Base-by-base conservation (phyloP, 306 rosid genomes). In the Vachellia pachyceras region DNA sequence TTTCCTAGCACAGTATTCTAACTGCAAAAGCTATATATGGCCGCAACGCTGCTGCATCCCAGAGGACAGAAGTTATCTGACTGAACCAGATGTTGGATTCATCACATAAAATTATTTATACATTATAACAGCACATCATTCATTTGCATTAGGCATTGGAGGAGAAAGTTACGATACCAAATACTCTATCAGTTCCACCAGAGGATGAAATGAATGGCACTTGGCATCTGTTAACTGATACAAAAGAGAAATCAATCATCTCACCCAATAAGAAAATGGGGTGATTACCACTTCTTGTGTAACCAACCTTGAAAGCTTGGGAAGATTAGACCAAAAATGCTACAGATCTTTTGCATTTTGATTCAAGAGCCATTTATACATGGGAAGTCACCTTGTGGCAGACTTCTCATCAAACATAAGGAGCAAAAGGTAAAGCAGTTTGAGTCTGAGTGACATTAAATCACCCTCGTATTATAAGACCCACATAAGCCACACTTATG, bases 391-490 rank as follows among this genome's bases (percentile, higher is more conserved):
- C 49, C 77, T 52, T 54, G 58, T 39, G 65, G 82, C 61, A 69
- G 41, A 54, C 11, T 40, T 45, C n/a, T 40, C 72, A 18, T 17
- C 23, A 67, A 42, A 57, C 52, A 55, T 84, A 49, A 82, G 41
- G 23, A 55, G 74, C n/a, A 63, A 80, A 67, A 76, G 50, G 78
- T 69, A 80, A 75, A 84, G 57, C 82, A 60, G 77, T 29, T 15
- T 64, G 69, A 20, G 69, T 40, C 42, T 8, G 84, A 77, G 63
- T 77, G 78, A 33, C 83, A 63, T 81, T 72, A 80, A 67, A 89
- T 89, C 52, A 86, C 83, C 75, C 86, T 80, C 23, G 92, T 89
- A 69, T 89, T 89, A 17, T 89, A 89, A 69, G 92, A 89, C 75
- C 88, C 85, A 39, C 92, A 89, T 72, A 40, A 50, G 50, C 75